These are phyloP conservation scores for Phytophthora pluvialis DNA, from an alignment of 352 stramenopile genomes.

Conservation along the genomic window DNA sequence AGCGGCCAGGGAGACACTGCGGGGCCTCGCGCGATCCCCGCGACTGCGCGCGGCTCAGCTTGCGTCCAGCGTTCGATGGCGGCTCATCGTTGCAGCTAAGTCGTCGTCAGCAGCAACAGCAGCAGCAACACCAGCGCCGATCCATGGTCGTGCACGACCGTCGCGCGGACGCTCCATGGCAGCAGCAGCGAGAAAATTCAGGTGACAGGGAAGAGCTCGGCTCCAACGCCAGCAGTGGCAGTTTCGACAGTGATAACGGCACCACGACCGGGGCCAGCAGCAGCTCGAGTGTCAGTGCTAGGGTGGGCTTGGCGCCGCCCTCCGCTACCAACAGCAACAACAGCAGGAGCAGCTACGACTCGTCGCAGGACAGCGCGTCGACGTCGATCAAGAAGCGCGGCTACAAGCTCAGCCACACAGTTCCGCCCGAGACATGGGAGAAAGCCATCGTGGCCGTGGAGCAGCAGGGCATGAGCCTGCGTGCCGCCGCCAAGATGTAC, in stretches of 20 bases:
- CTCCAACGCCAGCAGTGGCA: conserved; percentile 27
- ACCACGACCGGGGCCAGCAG: conserved; percentile 27
- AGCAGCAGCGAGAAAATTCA: neutral
- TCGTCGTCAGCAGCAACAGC: conserved; percentile 15
- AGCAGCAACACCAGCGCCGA: conserved; percentile 29
- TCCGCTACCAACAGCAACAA: neutral
- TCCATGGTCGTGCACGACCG: conserved; percentile 27
- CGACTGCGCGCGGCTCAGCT: neutral
- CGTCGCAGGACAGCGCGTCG: neutral
- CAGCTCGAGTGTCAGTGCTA: conserved; percentile 18
- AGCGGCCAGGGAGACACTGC: neutral
- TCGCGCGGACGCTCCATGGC: neutral
- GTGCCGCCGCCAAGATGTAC: conserved; percentile 50
- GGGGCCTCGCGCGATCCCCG: neutral
- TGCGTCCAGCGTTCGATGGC: conserved; percentile 6
- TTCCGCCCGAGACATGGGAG: conserved; percentile 58
- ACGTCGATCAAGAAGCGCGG: conserved; percentile 33
- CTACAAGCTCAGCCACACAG: conserved; percentile 62
- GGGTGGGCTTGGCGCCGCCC: neutral
- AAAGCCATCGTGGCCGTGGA: conserved; percentile 63
- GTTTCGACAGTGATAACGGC: conserved; percentile 30
- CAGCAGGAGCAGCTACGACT: neutral
- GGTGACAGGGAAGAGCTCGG: conserved; percentile 15
- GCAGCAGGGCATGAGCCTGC: conserved; percentile 64
- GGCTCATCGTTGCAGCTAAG: conserved; percentile 15